A percentile compares a stretch with the other conserved stretches of the same genome.
Evolutionary conservation across 106 monocot species (phyloP).

Genomic region (Amphibolis antarctica): DNA sequence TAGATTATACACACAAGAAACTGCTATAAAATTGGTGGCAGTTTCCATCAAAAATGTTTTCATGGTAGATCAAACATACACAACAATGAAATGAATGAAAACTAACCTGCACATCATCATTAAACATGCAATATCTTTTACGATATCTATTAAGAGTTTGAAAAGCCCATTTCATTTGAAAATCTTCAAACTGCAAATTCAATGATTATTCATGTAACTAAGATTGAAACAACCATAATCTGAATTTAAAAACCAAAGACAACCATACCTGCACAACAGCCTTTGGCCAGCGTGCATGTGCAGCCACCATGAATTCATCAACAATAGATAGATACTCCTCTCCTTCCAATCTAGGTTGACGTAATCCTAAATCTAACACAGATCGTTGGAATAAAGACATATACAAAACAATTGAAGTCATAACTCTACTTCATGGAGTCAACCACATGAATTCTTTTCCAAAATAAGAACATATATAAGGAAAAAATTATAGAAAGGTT

Average conservation of each 20-base stretch:
- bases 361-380: constrained; percentile 76
- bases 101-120: constrained; percentile 95
- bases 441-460: too few relatives aligned
- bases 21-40: too few relatives aligned
- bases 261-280: constrained; percentile 92
- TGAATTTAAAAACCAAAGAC: background rate
- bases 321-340: constrained; percentile 85
- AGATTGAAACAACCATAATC: background rate
- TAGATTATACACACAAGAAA: background rate
- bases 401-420: too few relatives aligned
- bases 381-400: background rate
- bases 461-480: too few relatives aligned
- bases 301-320: constrained; percentile 98
- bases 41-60: too few relatives aligned
- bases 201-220: background rate
- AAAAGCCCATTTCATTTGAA: constrained; percentile 99
- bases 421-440: too few relatives aligned
- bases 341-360: constrained; percentile 90
- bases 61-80: background rate
- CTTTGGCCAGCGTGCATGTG: constrained; percentile 94
- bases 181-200: constrained; percentile 83
- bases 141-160: constrained; percentile 93
- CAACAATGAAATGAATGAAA: background rate
- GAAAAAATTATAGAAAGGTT: too few relatives aligned
- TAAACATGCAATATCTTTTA: constrained; percentile 92